Base-by-base conservation (phyloP, 495 filamentous ascomycete species). In the Daldinia loculata region DNA sequence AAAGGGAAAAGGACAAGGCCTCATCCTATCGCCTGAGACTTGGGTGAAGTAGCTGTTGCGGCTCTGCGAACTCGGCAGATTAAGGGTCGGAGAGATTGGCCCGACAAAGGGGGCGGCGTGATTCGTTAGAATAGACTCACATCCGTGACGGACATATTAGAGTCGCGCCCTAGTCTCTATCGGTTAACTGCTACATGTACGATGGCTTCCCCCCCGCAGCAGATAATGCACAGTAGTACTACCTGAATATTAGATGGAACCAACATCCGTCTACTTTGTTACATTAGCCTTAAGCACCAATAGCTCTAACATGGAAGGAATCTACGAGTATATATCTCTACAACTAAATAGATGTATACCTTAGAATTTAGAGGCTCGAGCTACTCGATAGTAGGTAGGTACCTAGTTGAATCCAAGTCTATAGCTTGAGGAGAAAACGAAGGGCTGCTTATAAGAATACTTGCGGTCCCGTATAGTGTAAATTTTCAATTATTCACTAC, bases 41-140 rank as follows among this genome's bases (percentile, higher is more conserved):
- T 4, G 5, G 5, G 15, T 22, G 32, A 48, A 45, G 48, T 63
- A 19, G 34, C 8, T 29, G 6, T 43, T 65, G 62, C 52, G 52
- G 39, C 62, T 65, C 62, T 57, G 62, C 26, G 36, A 45, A n/a
- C 19, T 26, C 39, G 38, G 61, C 39, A 14, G 27, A 36, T 56
- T 51, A 5, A 30, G 32, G n/a, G 15, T 52, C n/a, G 5, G 38
- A 1, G 14, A n/a, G 61, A 19, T 38, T 15, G 15, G 9, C 24
- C 9, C 9, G 27, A 39, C 6, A 27, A 61, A 22, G 53, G 19
- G 19, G 4, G 7, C 26, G 12, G 9, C 3, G 30, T 22, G 11
- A 39, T 57, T 36, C n/a, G 9, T 14, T 24, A 14, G 1, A 19
- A 57, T 7, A 32, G 26, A 53, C 4, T 15, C 15, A 11, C 9